Conservation (phyloP, 257 asterid genomes). For the Ligustrum vulgare region DNA sequence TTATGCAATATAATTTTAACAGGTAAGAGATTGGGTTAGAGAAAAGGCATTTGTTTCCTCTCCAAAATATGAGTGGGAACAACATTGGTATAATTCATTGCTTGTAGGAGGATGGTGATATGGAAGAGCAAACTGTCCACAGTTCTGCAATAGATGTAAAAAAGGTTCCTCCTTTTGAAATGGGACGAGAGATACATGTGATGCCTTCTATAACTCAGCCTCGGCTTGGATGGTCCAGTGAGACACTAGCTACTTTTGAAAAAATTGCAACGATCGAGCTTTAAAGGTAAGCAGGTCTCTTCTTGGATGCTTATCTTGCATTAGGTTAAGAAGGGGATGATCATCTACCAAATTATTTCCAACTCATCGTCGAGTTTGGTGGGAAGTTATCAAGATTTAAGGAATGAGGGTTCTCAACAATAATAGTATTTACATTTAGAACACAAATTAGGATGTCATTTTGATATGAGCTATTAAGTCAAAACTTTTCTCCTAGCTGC, state of each 20-base stretch:
- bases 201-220: too few relatives aligned
- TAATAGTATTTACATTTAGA: background rate
- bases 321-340: slow-evolving; percentile 9
- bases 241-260: slow-evolving; percentile 86
- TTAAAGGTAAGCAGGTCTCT: slow-evolving; percentile 66
- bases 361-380: background rate
- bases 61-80: slow-evolving; percentile 99
- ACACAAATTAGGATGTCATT: background rate
- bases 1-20: slow-evolving; percentile 22
- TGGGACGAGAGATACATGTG: too few relatives aligned
- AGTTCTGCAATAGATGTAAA: too few relatives aligned
- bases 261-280: slow-evolving; percentile 79
- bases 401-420: background rate
- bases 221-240: slow-evolving; percentile 97
- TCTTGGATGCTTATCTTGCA: slow-evolving; percentile 23
- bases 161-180: too few relatives aligned
- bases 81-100: too few relatives aligned
- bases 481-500: background rate
- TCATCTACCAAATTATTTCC: background rate
- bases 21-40: slow-evolving; percentile 95
- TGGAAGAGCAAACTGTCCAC: too few relatives aligned
- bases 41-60: slow-evolving; percentile 89
- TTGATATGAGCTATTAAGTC: background rate
- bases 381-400: background rate
- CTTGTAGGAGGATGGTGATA: too few relatives aligned